Conservation (phyloP, 1,284 basidiomycete genomes). For the Inonotus hispidus region DNA sequence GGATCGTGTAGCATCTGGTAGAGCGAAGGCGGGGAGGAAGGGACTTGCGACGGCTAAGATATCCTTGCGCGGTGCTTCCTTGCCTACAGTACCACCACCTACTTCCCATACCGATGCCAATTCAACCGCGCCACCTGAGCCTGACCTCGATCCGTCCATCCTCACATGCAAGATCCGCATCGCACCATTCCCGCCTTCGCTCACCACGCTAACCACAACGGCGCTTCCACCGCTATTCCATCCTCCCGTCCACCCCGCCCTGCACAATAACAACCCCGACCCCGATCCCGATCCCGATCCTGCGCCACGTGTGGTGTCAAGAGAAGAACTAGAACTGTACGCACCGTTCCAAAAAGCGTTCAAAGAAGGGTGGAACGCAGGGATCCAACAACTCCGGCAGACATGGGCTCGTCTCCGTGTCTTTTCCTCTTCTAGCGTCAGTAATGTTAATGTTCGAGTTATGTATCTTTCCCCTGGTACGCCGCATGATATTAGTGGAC, state of each 20-base stretch:
- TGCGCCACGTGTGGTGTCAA: too few species aligned
- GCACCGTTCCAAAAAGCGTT: conserved; percentile 34
- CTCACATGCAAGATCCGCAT: conserved; percentile 35
- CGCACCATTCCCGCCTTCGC: conserved; percentile 35
- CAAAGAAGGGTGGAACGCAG: conserved; percentile 54
- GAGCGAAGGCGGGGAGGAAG: conserved; percentile 22
- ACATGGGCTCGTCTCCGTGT: conserved; percentile 38
- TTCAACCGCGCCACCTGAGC: not conserved
- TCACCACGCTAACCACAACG: conserved; percentile 39
- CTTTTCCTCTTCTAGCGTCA: conserved; percentile 30
- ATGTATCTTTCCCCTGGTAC: conserved; percentile 24
- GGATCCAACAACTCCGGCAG: conserved; percentile 40
- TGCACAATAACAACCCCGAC: not conserved
- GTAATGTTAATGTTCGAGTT: conserved; percentile 34
- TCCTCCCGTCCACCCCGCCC: not conserved
- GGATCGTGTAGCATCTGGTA: not conserved
- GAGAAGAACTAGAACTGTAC: not conserved
- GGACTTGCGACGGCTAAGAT: conserved; percentile 27
- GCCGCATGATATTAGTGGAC: not conserved
- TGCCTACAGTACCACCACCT: not conserved
- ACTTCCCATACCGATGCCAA: not conserved
- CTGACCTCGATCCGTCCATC: not conserved
- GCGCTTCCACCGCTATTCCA: conserved; percentile 21
- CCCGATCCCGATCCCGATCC: too few species aligned
- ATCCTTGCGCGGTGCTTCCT: conserved; percentile 21